Percentiles rank a stretch among this genome's conserved stretches.
Evolutionary conservation across 768 basidiomycete species (phyloP).

Genomic region (Trametes coccinea): DNA sequence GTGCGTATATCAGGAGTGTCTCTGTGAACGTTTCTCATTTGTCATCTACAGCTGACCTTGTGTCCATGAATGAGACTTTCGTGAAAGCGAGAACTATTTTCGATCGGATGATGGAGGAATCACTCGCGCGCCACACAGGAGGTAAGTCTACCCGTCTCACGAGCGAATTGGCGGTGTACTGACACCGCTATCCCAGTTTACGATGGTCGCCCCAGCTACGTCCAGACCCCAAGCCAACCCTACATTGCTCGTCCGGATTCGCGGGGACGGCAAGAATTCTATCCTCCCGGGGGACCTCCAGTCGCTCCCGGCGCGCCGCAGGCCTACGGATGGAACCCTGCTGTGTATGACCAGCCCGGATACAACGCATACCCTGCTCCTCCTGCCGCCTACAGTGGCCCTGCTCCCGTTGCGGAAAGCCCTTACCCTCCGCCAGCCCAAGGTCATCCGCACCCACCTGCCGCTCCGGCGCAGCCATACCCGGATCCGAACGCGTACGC

Average conservation of each 20-base stretch:
- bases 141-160: constrained; percentile 38
- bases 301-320: constrained; percentile 34
- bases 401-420: constrained; percentile 30
- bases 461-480: constrained; percentile 23
- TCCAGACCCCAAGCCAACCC: constrained; percentile 25
- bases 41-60: constrained; percentile 71
- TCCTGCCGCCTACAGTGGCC: constrained; percentile 25
- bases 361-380: constrained; percentile 43
- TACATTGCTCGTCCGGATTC: constrained; percentile 35
- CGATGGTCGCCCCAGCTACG: constrained; percentile 42
- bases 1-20: constrained; percentile 28
- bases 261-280: constrained; percentile 36
- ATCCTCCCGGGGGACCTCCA: constrained; percentile 34
- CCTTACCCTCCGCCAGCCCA: constrained; percentile 30
- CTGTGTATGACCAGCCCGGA: constrained; percentile 45
- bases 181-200: constrained; percentile 44
- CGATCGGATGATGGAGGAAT: constrained; percentile 93
- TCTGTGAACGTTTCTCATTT: neutral
- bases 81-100: constrained; percentile 86
- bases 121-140: constrained; percentile 70
- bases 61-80: constrained; percentile 94
- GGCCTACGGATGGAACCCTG: constrained; percentile 54
- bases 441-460: constrained; percentile 32
- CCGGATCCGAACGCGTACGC: constrained; percentile 30
- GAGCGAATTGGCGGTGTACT: neutral